phyloP scores from a whole-genome alignment of 805 yeast species.

The Saturnispora zaruensis region DNA sequence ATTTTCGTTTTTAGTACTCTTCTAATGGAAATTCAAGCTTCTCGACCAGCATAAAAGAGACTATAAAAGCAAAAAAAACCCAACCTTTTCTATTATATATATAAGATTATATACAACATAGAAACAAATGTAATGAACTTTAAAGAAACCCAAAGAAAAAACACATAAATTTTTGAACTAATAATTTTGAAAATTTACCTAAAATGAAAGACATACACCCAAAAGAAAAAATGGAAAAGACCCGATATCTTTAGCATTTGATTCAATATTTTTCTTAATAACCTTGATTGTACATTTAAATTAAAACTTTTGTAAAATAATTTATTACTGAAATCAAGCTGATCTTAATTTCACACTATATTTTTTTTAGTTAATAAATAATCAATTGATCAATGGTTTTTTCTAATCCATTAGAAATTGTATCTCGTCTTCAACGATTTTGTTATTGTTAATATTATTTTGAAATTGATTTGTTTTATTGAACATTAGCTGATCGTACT shows the following conservation, averaged over 20 bases:
- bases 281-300: neutral
- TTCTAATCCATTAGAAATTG: constrained; percentile 29
- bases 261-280: neutral
- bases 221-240: neutral
- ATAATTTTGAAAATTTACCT: neutral
- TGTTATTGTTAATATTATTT: constrained; percentile 2
- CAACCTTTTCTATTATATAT: neutral
- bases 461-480: constrained; percentile 7
- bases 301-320: neutral
- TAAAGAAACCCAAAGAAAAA: neutral
- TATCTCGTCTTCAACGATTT: constrained; percentile 19
- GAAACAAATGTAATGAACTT: neutral
- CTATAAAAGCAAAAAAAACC: neutral
- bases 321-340: neutral
- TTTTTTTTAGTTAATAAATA: neutral
- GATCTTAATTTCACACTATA: neutral
- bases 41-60: neutral
- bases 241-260: neutral
- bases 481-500: constrained; percentile 5
- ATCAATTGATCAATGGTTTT: neutral
- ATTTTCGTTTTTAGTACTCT: neutral
- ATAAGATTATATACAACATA: neutral
- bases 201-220: neutral
- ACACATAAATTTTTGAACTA: too few relatives aligned
- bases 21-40: neutral